Evolutionary conservation across 345 rosid species (phyloP).

Genomic region (Viola odorata): DNA sequence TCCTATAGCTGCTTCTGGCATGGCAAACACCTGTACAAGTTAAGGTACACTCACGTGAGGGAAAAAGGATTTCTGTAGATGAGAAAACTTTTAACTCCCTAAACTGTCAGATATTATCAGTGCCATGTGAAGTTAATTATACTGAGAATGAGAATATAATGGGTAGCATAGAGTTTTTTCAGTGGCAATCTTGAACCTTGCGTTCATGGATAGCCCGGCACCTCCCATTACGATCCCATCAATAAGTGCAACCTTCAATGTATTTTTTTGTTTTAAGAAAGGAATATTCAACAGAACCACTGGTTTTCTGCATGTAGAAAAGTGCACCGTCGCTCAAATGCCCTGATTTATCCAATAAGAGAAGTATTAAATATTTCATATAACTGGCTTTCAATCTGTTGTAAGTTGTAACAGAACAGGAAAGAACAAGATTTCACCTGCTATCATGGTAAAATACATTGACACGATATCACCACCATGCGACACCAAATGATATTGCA

Average conservation of each 20-base stretch:
- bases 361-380: too few relatives aligned
- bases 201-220: slow-evolving; percentile 30
- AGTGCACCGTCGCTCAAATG: slow-evolving; percentile 28
- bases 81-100: too few relatives aligned
- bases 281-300: background rate
- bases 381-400: too few relatives aligned
- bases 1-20: slow-evolving; percentile 29
- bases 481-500: slow-evolving; percentile 22
- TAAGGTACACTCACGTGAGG: too few relatives aligned
- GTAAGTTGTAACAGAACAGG: too few relatives aligned
- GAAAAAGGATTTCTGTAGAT: too few relatives aligned
- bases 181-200: slow-evolving; percentile 22
- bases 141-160: background rate
- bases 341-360: slow-evolving; percentile 15
- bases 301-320: slow-evolving; percentile 25
- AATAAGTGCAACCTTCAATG: slow-evolving; percentile 22
- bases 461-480: slow-evolving; percentile 31
- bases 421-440: slow-evolving; percentile 4
- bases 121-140: too few relatives aligned
- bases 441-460: background rate
- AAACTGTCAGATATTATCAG: too few relatives aligned
- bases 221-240: slow-evolving; percentile 39
- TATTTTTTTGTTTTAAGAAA: too few relatives aligned
- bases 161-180: slow-evolving; percentile 23
- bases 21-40: slow-evolving; percentile 17